Evolutionary conservation across 2,329 filamentous ascomycete species (phyloP).

Genomic region (Fusarium succisae): DNA sequence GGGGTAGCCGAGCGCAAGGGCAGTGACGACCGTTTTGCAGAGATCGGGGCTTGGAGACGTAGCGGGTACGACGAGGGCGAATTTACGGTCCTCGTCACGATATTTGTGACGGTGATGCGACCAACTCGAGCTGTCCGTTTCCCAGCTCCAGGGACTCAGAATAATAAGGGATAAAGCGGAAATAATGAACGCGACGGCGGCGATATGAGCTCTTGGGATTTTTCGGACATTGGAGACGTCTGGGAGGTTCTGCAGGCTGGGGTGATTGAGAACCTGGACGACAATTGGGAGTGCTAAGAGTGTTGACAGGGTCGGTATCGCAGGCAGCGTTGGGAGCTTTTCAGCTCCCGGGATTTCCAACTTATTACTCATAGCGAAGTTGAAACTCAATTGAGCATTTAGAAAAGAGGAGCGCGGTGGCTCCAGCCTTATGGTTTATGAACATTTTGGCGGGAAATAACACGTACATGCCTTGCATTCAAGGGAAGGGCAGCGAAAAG

Average conservation of each 20-base stretch:
- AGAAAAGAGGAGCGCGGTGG: background rate
- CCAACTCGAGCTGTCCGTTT: background rate
- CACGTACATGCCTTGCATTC: background rate
- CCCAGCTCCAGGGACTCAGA: background rate
- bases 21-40: slow-evolving; percentile 4
- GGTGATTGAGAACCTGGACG: accelerated
- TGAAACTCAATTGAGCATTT: accelerated
- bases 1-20: slow-evolving; percentile 6
- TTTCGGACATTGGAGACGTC: background rate
- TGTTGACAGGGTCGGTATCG: background rate
- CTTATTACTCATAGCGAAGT: background rate
- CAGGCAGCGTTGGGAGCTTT: background rate
- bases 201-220: background rate
- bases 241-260: background rate
- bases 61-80: slow-evolving; percentile 7
- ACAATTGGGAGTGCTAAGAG: background rate
- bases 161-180: background rate
- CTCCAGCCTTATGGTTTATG: background rate
- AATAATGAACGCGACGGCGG: background rate
- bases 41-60: background rate
- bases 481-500: background rate
- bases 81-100: background rate
- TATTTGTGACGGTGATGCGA: background rate
- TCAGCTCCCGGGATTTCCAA: background rate
- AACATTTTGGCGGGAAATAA: background rate